These are phyloP conservation scores for Citrullus amarus DNA, from an alignment of 306 rosid genomes.

Conservation along the genomic window DNA sequence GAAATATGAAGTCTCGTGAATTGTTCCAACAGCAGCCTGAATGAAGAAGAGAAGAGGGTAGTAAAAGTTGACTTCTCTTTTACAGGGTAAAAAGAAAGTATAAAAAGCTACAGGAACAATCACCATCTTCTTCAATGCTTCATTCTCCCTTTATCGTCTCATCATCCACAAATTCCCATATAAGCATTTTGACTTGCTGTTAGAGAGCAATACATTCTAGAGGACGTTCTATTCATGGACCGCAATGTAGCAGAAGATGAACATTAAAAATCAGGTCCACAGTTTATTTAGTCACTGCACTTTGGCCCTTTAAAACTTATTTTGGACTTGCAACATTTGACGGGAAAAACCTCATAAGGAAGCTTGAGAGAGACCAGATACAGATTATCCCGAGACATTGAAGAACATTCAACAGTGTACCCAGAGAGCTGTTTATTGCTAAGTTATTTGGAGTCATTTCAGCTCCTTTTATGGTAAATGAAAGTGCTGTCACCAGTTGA, in stretches of 20 bases:
- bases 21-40: background rate
- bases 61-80: background rate
- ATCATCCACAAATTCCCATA: background rate
- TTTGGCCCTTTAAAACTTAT: background rate
- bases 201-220: background rate
- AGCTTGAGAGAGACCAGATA: constrained; percentile 96
- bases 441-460: constrained; percentile 82
- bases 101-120: background rate
- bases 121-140: constrained; percentile 5
- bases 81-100: background rate
- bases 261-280: background rate
- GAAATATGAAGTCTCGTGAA: background rate
- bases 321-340: constrained; percentile 18
- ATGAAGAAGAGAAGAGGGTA: background rate
- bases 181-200: background rate
- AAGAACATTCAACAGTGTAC: constrained; percentile 74
- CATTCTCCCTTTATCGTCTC: background rate
- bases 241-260: background rate
- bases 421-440: constrained; percentile 83
- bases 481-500: constrained; percentile 91
- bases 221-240: background rate
- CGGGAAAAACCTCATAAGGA: constrained; percentile 72
- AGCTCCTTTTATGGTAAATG: constrained; percentile 88
- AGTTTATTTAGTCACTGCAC: background rate
- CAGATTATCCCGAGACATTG: constrained; percentile 88